Conservation (phyloP, 768 basidiomycete genomes). For the Kwoniella bestiolae region DNA sequence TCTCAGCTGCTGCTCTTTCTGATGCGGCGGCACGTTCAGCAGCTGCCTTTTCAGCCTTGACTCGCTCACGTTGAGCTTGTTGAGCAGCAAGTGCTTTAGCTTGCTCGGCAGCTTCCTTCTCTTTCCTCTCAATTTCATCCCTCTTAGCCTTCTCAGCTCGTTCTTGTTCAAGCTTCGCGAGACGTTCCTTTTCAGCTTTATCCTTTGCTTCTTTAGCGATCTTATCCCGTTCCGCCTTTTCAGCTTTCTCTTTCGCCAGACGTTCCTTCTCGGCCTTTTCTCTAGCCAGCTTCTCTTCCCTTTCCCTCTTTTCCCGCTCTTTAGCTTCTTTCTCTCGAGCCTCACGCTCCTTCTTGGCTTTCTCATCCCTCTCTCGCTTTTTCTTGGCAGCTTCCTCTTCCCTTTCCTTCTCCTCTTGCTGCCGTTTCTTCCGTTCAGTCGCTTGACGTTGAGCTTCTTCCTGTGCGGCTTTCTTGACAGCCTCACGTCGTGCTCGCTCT, state of each 20-base stretch:
- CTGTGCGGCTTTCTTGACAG: conserved; percentile 60
- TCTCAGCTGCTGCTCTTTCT: conserved; percentile 26
- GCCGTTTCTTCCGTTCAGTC: conserved; percentile 70
- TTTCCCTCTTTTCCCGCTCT: conserved; percentile 73
- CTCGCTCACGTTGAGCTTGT: conserved; percentile 38
- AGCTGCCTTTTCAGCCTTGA: conserved; percentile 40
- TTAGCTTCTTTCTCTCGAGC: conserved; percentile 58
- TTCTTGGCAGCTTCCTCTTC: conserved; percentile 72
- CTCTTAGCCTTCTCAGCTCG: conserved; percentile 63
- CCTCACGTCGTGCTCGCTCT: conserved; percentile 78
- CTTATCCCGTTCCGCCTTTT: conserved; percentile 63
- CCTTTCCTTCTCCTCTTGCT: conserved; percentile 57
- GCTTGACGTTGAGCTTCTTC: conserved; percentile 72
- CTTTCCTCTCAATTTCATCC: conserved; percentile 51
- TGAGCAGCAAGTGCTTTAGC: conserved; percentile 40
- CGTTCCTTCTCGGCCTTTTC: conserved; percentile 65
- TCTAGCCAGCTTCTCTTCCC: conserved; percentile 61
- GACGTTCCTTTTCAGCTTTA: conserved; percentile 70
- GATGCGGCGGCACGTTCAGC: conserved; percentile 18
- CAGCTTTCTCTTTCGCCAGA: conserved; percentile 51
- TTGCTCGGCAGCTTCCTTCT: conserved; percentile 51
- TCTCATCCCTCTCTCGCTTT: conserved; percentile 59
- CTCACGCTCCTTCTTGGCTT: conserved; percentile 55
- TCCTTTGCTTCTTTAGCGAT: conserved; percentile 67
- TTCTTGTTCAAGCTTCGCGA: conserved; percentile 66